Base-by-base conservation (phyloP, 441 rosid species). In the Euphorbia celastroides region DNA sequence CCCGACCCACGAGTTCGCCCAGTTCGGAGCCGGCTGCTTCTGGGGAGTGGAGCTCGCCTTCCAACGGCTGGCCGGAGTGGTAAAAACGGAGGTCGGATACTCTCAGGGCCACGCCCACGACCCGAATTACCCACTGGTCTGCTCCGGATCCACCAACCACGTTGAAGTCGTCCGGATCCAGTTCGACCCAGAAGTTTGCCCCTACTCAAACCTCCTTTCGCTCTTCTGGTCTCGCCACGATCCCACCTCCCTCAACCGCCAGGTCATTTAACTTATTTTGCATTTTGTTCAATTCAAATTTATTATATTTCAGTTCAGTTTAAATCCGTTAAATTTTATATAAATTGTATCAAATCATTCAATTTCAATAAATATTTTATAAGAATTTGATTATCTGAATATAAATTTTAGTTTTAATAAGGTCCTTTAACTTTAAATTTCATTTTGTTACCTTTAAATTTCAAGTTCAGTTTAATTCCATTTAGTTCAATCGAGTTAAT, bases 21-120 rank as follows among this genome's bases (percentile, higher is more conserved):
- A 93, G 64, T 87, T 93, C 73, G 96, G 92, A 4, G 97, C 96
- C 0, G 96, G 98, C 0, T 93, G 97, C 59, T 90, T 93, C 82
- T 90, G 94, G 96, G 91, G 96, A 0, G 86, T 87, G 5, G 98
- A 90, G 78, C 79, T 93, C 32, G 87, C 84, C 19, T 86, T 87
- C 62, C 97, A 93, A 83, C 84, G 97, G 16, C 77, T 82, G 7
- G 73, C 80, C 0, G 97, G 94, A 1, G 88, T 90, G 34, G 72
- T 84, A 60, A 86, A 79, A 69, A 84, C 96, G n/a, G 96, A 90
- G 68, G 94, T 80, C 56, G 96, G 92, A 14, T 92, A 84, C 66
- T 52, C 73, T 0, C 97, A 87, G 71, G 98, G 98, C 22, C 67
- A 56, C 62, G 42, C 62, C 64, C 77, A 82, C 12, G 83, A 83